Evolutionary conservation across 2,329 filamentous ascomycete genomes (phyloP).

Genomic region (Amesomyces nigricolor): DNA sequence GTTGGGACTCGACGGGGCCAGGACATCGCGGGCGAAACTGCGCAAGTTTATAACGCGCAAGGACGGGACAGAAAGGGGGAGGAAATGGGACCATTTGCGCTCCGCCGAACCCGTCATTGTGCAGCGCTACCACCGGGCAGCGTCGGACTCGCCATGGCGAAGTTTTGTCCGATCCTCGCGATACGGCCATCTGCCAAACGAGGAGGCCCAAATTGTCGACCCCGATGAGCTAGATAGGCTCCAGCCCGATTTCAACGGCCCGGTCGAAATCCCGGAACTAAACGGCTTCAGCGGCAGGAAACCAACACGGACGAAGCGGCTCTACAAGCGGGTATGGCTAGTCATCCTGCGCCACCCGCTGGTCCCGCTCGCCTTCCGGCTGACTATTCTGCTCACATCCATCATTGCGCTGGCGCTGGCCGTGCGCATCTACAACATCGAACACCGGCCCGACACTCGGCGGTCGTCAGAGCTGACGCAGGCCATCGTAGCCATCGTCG

Average conservation of each 20-base stretch:
- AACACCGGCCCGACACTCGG: conserved; percentile 39
- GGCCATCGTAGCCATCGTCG: conserved; percentile 79
- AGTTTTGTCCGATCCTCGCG: conserved; percentile 50
- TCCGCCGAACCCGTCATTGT: conserved; percentile 56
- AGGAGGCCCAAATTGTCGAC: conserved; percentile 45
- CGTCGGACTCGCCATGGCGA: conserved; percentile 44
- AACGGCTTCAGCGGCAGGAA: conserved; percentile 18
- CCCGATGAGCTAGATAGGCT: conserved; percentile 39
- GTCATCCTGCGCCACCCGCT: conserved; percentile 74
- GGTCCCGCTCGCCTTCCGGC: conserved; percentile 75
- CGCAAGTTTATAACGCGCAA: conserved; percentile 43
- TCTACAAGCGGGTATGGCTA: conserved; percentile 57
- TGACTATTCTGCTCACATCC: conserved; percentile 78
- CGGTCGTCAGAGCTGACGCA: conserved; percentile 59
- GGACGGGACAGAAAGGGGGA: conserved; percentile 43
- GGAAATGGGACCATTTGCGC: conserved; percentile 56
- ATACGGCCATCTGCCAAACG: conserved; percentile 44
- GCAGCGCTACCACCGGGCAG: conserved; percentile 40
- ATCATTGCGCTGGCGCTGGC: conserved; percentile 75
- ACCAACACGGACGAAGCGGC: conserved; percentile 40
- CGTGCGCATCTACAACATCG: conserved; percentile 62
- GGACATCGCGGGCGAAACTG: conserved; percentile 32
- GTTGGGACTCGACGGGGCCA: conserved; percentile 29
- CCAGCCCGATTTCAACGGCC: conserved; percentile 43
- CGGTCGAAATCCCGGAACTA: conserved; percentile 32